These are phyloP conservation scores for Ilyonectria sp. DNA, from an alignment of 2,329 filamentous ascomycete genomes.

Conservation along the genomic window DNA sequence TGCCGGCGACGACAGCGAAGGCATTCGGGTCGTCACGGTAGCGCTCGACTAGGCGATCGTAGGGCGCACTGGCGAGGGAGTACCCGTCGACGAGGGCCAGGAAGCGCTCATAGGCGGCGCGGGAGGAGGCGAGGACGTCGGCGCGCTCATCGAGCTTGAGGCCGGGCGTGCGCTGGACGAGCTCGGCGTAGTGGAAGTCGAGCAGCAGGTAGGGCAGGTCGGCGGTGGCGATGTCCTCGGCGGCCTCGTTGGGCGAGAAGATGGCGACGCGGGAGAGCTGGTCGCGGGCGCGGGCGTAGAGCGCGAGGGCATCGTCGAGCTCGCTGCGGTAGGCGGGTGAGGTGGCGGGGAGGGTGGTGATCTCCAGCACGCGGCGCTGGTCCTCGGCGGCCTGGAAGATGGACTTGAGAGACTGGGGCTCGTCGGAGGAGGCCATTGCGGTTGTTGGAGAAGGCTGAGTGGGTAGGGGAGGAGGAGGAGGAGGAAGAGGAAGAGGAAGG, in stretches of 20 bases:
- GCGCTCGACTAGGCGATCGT: conserved; percentile 79
- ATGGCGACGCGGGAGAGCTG: conserved; percentile 81
- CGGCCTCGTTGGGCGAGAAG: conserved; percentile 90
- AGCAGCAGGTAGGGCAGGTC: conserved; percentile 89
- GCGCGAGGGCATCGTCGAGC: conserved; percentile 76
- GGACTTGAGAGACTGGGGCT: conserved; percentile 65
- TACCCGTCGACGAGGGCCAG: conserved; percentile 85
- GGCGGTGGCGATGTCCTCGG: conserved; percentile 89
- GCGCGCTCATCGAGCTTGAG: conserved; percentile 71
- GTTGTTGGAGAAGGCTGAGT: conserved; percentile 2
- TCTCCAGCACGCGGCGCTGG: conserved; percentile 72
- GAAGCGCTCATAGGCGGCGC: conserved; percentile 83
- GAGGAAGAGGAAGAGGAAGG: background rate
- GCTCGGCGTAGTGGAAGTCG: conserved; percentile 84
- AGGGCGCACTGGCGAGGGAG: conserved; percentile 74
- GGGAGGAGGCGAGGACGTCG: conserved; percentile 72
- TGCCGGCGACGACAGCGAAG: conserved; percentile 80
- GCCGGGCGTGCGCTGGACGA: conserved; percentile 77
- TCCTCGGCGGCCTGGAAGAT: conserved; percentile 66
- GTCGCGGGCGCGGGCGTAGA: conserved; percentile 81
- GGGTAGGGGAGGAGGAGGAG: background rate
- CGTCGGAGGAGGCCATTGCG: conserved; percentile 55
- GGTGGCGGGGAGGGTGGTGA: conserved; percentile 73
- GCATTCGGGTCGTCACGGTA: conserved; percentile 80
- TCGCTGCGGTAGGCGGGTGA: conserved; percentile 77